These are phyloP conservation scores for Debaryomyces prosopidis DNA, from an alignment of 805 yeast genomes.

Conservation along the genomic window DNA sequence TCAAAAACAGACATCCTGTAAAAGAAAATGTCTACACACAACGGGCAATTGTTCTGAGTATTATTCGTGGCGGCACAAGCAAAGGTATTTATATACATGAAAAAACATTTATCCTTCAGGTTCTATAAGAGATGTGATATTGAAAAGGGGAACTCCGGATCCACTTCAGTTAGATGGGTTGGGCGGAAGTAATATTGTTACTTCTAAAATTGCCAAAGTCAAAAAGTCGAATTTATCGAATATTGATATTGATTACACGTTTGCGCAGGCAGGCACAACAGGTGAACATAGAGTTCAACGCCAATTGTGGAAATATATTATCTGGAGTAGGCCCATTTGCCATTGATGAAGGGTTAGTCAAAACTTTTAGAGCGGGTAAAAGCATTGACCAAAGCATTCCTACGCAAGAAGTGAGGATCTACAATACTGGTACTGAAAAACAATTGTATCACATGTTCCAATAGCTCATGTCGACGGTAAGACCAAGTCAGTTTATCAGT, in stretches of 20 bases:
- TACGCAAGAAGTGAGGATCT: conserved; percentile 1
- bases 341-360: background rate
- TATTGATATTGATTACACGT: background rate
- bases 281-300: background rate
- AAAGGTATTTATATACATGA: background rate
- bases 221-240: background rate
- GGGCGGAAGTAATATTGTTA: conserved; percentile 1
- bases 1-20: too few relatives aligned
- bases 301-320: background rate
- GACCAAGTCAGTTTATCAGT: background rate
- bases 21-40: too few relatives aligned
- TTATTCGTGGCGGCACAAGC: background rate
- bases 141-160: conserved; percentile 1
- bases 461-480: background rate
- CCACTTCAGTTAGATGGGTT: background rate
- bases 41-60: too few relatives aligned
- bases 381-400: background rate
- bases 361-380: background rate
- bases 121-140: background rate
- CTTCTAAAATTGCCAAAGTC: background rate
- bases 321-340: background rate
- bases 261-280: background rate
- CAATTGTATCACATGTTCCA: background rate
- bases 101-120: background rate
- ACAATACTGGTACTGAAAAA: background rate